A percentile compares a stretch with the other conserved stretches of the same genome.
Evolutionary conservation across 371 early-diverging fungal genomes (phyloP).

Genomic region (Phascolomyces articulosus): DNA sequence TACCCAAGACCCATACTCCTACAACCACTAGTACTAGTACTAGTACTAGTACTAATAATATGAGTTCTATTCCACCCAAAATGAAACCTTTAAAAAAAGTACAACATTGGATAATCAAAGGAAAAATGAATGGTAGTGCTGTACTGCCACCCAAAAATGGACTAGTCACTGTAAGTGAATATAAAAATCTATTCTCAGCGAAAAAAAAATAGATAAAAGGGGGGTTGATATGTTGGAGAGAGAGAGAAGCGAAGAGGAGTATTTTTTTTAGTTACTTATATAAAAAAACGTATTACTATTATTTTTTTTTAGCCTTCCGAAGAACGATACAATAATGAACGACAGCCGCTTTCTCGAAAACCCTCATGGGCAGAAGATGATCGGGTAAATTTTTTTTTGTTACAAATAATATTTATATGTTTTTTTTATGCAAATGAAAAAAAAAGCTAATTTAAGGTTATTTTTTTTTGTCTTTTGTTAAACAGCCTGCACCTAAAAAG

Average conservation of each 20-base stretch:
- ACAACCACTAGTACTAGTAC: not conserved
- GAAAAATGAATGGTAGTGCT: conserved; percentile 16
- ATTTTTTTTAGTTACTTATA: not conserved
- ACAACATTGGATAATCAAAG: conserved; percentile 26
- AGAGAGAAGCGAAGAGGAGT: not conserved
- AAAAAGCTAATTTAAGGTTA: not conserved
- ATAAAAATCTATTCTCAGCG: no score
- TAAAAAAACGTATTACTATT: not conserved
- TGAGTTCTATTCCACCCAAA: conserved; percentile 1
- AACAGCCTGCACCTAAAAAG: conserved; percentile 15
- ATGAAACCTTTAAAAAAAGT: conserved; percentile 31
- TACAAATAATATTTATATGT: not conserved
- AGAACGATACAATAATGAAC: conserved; percentile 3
- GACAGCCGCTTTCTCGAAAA: not conserved
- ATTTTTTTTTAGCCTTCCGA: not conserved
- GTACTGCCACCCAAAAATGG: conserved; percentile 4
- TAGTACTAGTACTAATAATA: no score
- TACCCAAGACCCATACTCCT: not conserved
- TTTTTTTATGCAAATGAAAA: no score
- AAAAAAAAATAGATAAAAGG: conserved; percentile 6
- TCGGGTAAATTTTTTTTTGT: conserved; percentile 10
- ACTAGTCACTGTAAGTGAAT: conserved; percentile 19
- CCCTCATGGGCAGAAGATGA: conserved; percentile 18
- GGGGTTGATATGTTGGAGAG: not conserved
- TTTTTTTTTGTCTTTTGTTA: no score